phyloP scores from a whole-genome alignment of 2,329 filamentous ascomycete species.

The Byssochlamys sp. region DNA sequence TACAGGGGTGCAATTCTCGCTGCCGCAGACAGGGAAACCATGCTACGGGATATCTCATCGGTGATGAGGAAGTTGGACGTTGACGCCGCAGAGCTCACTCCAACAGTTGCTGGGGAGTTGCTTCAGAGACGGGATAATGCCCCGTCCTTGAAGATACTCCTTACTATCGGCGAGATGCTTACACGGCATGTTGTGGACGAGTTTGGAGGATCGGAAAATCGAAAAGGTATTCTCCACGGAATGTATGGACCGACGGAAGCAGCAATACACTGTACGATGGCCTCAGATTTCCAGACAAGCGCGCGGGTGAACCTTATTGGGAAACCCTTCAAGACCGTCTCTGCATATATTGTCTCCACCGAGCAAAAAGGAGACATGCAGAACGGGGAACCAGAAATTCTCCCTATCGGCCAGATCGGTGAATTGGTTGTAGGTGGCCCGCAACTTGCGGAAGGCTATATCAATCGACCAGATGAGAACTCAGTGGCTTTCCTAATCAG shows the following conservation, averaged over 20 bases:
- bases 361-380: conserved; percentile 15
- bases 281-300: conserved; percentile 49
- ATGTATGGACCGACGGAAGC: conserved; percentile 95
- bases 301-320: conserved; percentile 63
- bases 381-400: conserved; percentile 37
- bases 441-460: conserved; percentile 70
- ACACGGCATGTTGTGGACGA: conserved; percentile 66
- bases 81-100: conserved; percentile 81
- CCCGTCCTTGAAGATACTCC: conserved; percentile 58
- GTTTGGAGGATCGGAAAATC: conserved; percentile 54
- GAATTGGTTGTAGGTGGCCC: conserved; percentile 73
- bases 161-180: conserved; percentile 92
- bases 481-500: conserved; percentile 59
- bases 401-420: conserved; percentile 59
- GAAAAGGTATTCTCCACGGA: conserved; percentile 64
- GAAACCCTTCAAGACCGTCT: conserved; percentile 68
- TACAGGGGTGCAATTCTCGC: conserved; percentile 65
- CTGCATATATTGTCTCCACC: conserved; percentile 58
- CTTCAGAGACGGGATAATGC: conserved; percentile 58
- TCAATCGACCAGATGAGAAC: conserved; percentile 72
- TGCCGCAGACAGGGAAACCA: conserved; percentile 55
- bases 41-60: conserved; percentile 65
- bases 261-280: conserved; percentile 78
- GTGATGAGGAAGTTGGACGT: conserved; percentile 57
- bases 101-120: conserved; percentile 72